Evolutionary conservation across 768 basidiomycete species (phyloP), one percentile per base, ranked within the genome.

Genomic region (Coprinellus micaceus): DNA sequence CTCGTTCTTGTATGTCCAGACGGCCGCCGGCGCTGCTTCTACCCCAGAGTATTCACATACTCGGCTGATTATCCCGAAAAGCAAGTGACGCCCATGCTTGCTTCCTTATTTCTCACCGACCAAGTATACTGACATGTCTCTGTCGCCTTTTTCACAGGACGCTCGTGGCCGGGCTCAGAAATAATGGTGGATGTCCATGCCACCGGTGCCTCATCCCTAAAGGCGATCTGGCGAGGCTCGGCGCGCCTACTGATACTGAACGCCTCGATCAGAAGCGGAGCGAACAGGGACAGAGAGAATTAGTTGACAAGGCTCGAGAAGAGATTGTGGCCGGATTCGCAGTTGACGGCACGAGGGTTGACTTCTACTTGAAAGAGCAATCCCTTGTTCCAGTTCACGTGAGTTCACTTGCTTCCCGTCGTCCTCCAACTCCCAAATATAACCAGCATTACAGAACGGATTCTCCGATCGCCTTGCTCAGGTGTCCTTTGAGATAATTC

Each of bases 11-110:
- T 52, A 4, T 76, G 69, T 49, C 41, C 41, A 12, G 74, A 76
- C 63, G 69, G 71, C 0, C 59, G 73, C 10, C 3, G 28, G 5
- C 64, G 68, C 0, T 64, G 61, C 1, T 46, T 74, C 9, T 75
- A 63, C 52, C 72, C 71, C 12, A 63, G 67, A 1, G 59, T 77
- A 15, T 69, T 74, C 40, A 73, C 66, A 0, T 74, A 74, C 51
- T 67, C 70, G 3, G 73, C 74, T 0, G 74, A 76, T 60, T 76
- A 75, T 54, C 73, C 71, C 6, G 71, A 76, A 54, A 75, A 74
- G 74, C 75, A 59, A 26, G 66, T 54, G 5, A n/a, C n/a, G 52
- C 58, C 13, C 12, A 39, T 33, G 9, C 11, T 37, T 26, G 7
- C 10, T 10, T 47, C 46, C 7, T 13, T 9, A 13, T 29, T 25